Base-by-base conservation (phyloP, 805 yeast genomes). In the Yarrowia sp. region DNA sequence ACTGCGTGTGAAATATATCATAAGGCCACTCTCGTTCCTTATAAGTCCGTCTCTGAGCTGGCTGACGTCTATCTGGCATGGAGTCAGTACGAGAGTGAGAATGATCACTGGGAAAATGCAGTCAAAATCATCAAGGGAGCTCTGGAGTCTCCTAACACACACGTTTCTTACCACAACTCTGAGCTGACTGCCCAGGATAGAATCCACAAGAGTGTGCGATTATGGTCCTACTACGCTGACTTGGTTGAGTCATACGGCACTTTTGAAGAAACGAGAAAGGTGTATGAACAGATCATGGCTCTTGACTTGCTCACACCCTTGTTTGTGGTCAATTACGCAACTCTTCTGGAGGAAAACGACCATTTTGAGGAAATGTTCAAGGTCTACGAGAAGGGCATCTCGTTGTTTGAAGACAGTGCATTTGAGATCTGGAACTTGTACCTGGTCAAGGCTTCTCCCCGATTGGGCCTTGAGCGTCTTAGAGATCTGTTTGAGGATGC, bases 141-240 rank as follows among this genome's bases (percentile, higher is more conserved):
- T 0, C 75, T 76, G 52, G 69, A 70, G 15, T 76, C 81, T 42
- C 68, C 58, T 20, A 70, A 71, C 39, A 77, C 76, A 53, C 83
- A 77, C 69, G 67, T 81, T 2, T 79, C 88, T 14, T 61, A 46
- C 30, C 66, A 61, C 38, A 39, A 61, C 55, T 34, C 66, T 9
- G 43, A 10, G 2, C 19, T 61, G 17, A 46, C 66, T 17, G 85
- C 90, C 0, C 92, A 88, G 70, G 76, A 83, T 34, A 76, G 91
- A 38, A 72, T 89, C 10, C 87, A 84, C 75, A 87, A 86, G 71
- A 86, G 90, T 6, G 77, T 80, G 49, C 84, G 84, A 64, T 76
- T 92, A 8, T 93, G 97, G 97, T 78, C 85, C 4, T 84, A 85
- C 70, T 91, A 89, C 73, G 74, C 91, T 34, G 97, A 91, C 72